A percentile compares a stretch with the other conserved stretches of the same genome.
Evolutionary conservation across 345 rosid genomes (phyloP).

Genomic region (Odontarrhena argentea): DNA sequence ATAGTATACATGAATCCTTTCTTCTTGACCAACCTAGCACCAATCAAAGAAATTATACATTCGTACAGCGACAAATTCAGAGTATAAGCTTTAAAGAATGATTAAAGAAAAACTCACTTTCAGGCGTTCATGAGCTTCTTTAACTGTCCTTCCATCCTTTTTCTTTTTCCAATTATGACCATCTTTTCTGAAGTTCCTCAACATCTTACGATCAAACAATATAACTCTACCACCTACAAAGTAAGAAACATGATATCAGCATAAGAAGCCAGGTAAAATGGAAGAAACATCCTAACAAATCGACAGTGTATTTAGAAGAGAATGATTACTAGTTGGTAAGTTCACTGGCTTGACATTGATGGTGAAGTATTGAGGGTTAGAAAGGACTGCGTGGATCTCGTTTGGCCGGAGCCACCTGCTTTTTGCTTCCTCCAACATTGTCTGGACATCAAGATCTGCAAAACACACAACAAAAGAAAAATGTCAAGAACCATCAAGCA

Average conservation of each 20-base stretch:
- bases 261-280: constrained; percentile 1
- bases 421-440: constrained; percentile 72
- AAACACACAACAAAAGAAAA: constrained; percentile 20
- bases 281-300: background rate
- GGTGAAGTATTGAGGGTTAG: constrained; percentile 67
- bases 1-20: constrained; percentile 97
- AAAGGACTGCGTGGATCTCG: constrained; percentile 85
- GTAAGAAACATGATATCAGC: background rate
- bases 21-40: constrained; percentile 84
- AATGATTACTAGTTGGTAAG: constrained; percentile 71
- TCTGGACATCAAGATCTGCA: constrained; percentile 76
- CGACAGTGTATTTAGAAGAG: background rate
- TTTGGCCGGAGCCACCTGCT: constrained; percentile 96
- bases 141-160: constrained; percentile 94
- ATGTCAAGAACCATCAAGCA: constrained; percentile 14
- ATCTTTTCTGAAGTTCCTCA: constrained; percentile 95
- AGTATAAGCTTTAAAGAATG: background rate
- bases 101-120: constrained; percentile 57
- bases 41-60: constrained; percentile 2
- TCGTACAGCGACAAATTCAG: background rate
- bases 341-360: constrained; percentile 79
- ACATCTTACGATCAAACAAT: constrained; percentile 91
- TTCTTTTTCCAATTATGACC: constrained; percentile 99
- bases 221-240: constrained; percentile 72
- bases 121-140: constrained; percentile 98